Conservation (phyloP, 805 yeast genomes). For the Suhomyces prunicola region DNA sequence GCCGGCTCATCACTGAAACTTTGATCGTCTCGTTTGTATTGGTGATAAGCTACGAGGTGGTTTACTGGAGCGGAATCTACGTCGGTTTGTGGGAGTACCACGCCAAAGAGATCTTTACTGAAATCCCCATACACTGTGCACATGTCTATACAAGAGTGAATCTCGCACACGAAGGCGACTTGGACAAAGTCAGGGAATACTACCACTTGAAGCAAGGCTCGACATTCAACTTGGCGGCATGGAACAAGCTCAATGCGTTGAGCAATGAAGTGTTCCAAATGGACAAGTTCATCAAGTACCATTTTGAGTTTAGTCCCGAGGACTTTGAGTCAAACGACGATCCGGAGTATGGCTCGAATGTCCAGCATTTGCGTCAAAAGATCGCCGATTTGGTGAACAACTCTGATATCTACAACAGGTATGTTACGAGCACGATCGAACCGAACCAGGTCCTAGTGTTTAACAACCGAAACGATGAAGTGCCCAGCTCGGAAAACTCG, state of each 20-base stretch:
- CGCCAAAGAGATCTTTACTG: constrained; percentile 62
- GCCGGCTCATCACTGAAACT: constrained; percentile 28
- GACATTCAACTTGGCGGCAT: constrained; percentile 22
- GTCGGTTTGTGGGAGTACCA: constrained; percentile 47
- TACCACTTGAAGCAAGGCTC: constrained; percentile 25
- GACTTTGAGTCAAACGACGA: constrained; percentile 61
- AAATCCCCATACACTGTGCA: constrained; percentile 76
- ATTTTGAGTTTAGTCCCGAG: constrained; percentile 78
- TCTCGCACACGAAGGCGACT: constrained; percentile 20
- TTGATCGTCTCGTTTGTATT: constrained; percentile 21
- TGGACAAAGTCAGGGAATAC: constrained; percentile 22
- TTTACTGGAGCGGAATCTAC: constrained; percentile 43
- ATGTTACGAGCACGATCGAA: constrained; percentile 7
- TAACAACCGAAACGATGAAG: constrained; percentile 27
- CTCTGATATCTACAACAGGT: constrained; percentile 25
- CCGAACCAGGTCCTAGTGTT: constrained; percentile 22
- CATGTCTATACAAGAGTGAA: constrained; percentile 60
- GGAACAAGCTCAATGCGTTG: constrained; percentile 17
- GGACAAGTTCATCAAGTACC: constrained; percentile 46
- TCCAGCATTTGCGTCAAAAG: constrained; percentile 58
- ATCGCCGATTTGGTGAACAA: constrained; percentile 53
- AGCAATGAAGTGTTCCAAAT: constrained; percentile 18
- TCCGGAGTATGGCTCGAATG: constrained; percentile 67
- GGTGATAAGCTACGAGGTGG: constrained; percentile 33
- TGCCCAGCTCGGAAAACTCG: constrained; percentile 17